These are phyloP conservation scores for Anthracocystis setariae DNA, from an alignment of 1,284 basidiomycete genomes.

Conservation along the genomic window DNA sequence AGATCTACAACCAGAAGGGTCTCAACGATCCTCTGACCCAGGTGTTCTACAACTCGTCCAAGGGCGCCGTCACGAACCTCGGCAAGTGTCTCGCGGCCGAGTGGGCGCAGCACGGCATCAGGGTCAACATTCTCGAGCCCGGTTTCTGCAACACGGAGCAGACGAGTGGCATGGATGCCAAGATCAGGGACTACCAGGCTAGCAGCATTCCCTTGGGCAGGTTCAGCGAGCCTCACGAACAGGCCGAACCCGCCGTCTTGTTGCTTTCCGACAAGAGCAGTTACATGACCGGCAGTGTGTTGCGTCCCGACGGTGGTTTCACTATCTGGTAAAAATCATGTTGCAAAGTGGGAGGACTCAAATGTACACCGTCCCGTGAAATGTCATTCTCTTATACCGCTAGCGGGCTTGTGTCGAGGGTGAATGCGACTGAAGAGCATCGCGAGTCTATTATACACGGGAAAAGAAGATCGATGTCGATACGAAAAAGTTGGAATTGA, in stretches of 20 bases:
- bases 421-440: no score
- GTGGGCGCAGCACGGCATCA: slow-evolving; percentile 65
- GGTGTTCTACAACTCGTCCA: slow-evolving; percentile 67
- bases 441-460: no score
- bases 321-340: slow-evolving; percentile 59
- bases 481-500: background rate
- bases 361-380: background rate
- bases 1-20: slow-evolving; percentile 67
- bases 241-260: slow-evolving; percentile 63
- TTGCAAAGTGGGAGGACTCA: background rate
- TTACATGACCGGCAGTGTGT: slow-evolving; percentile 61
- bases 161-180: slow-evolving; percentile 66
- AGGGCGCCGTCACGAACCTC: slow-evolving; percentile 68
- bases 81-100: slow-evolving; percentile 67
- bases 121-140: slow-evolving; percentile 67
- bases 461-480: background rate
- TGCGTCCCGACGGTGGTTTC: slow-evolving; percentile 66
- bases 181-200: slow-evolving; percentile 66
- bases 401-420: no score
- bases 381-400: background rate
- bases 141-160: slow-evolving; percentile 68
- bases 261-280: slow-evolving; percentile 64
- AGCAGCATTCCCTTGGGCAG: slow-evolving; percentile 62
- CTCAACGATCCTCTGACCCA: slow-evolving; percentile 64
- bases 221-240: slow-evolving; percentile 67